Percentiles rank a stretch among this genome's conserved stretches.
Evolutionary conservation across 1,139 yeast species (phyloP).

Genomic region (Geotrichum australiense): DNA sequence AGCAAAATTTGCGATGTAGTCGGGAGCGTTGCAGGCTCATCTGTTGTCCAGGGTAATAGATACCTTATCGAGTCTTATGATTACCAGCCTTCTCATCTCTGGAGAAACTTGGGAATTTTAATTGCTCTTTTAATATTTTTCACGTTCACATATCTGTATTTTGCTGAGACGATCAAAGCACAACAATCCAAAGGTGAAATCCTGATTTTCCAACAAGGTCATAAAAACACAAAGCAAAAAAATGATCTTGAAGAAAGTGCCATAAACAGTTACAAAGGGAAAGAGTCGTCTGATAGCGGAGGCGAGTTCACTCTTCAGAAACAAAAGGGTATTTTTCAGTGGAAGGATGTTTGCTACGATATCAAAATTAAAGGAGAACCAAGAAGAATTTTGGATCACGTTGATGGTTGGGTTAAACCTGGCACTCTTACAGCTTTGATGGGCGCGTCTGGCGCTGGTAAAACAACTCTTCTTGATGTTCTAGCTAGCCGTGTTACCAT

Average conservation of each 20-base stretch:
- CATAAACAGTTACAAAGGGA: not conserved
- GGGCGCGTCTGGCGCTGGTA: constrained; percentile 91
- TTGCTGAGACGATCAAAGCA: constrained; percentile 63
- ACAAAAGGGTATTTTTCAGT: constrained; percentile 52
- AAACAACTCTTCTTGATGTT: constrained; percentile 68
- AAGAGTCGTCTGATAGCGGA: no score
- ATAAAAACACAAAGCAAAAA: constrained; percentile 27
- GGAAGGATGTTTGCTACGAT: constrained; percentile 73
- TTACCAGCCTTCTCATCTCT: constrained; percentile 54
- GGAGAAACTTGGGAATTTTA: constrained; percentile 80
- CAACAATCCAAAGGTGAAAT: constrained; percentile 81
- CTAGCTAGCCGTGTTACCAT: constrained; percentile 70
- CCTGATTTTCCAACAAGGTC: constrained; percentile 49
- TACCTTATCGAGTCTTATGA: constrained; percentile 44
- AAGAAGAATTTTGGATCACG: constrained; percentile 56
- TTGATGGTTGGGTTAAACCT: constrained; percentile 82
- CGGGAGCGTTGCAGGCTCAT: constrained; percentile 55
- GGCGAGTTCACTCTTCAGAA: constrained; percentile 21
- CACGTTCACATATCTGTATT: constrained; percentile 46
- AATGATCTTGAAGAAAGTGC: not conserved
- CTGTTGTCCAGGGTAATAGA: constrained; percentile 49
- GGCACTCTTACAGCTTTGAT: constrained; percentile 69
- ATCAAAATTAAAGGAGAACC: constrained; percentile 51
- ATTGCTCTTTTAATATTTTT: constrained; percentile 52
- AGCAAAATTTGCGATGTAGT: constrained; percentile 54